phyloP scores from a whole-genome alignment of 441 rosid genomes.

The Gossypium gossypioides region DNA sequence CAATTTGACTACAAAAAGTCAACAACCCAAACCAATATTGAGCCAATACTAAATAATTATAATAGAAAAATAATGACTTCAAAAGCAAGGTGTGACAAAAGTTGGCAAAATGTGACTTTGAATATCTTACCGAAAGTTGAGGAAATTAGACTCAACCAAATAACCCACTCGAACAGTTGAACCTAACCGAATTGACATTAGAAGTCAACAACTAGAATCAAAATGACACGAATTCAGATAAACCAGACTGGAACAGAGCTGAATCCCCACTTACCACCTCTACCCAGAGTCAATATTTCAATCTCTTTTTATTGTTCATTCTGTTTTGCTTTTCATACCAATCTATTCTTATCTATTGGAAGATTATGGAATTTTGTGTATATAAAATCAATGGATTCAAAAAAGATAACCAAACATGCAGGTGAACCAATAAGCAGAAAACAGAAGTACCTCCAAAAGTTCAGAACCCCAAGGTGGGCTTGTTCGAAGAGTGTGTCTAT shows the following conservation, averaged over 20 bases:
- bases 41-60: not conserved
- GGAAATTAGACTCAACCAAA: not conserved
- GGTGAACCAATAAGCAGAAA: not conserved
- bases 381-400: not conserved
- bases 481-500: slow-evolving; percentile 92
- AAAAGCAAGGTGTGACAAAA: not conserved
- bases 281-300: not conserved
- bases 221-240: not conserved
- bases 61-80: not conserved
- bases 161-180: no score
- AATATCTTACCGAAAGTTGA: not conserved
- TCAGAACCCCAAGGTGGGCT: slow-evolving; percentile 99
- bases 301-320: not conserved
- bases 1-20: not conserved
- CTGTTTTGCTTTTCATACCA: not conserved
- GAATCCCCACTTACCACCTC: not conserved
- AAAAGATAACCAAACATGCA: not conserved
- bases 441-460: slow-evolving; percentile 77
- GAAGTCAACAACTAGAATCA: not conserved
- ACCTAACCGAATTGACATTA: not conserved
- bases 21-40: not conserved
- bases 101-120: not conserved
- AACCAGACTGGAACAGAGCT: not conserved
- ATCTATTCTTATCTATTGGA: not conserved
- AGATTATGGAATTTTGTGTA: not conserved